Evolutionary conservation across 2,329 filamentous ascomycete genomes (phyloP).

Genomic region (Cadophora sp.): DNA sequence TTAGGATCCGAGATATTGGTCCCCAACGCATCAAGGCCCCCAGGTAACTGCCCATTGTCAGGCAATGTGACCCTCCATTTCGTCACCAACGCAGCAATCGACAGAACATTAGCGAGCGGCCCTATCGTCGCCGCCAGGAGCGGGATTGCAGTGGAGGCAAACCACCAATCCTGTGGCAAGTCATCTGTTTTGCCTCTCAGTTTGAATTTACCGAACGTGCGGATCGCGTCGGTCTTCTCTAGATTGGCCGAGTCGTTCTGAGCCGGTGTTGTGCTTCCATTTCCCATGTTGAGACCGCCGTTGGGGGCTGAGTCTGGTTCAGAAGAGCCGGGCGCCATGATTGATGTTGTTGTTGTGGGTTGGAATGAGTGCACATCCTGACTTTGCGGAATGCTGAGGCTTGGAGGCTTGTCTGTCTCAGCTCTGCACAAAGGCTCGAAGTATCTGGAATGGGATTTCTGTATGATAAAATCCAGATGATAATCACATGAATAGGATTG

Average conservation of each 20-base stretch:
- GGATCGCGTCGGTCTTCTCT: conserved; percentile 30
- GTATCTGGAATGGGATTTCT: not conserved
- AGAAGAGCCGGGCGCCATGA: conserved; percentile 21
- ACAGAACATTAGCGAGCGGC: conserved; percentile 73
- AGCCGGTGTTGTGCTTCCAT: not conserved
- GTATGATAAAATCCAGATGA: too few relatives aligned
- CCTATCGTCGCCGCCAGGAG: conserved; percentile 72
- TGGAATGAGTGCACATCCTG: conserved; percentile 6
- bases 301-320: not conserved
- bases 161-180: conserved; percentile 49
- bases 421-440: not conserved
- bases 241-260: conserved; percentile 19
- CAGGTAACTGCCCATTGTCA: conserved; percentile 51
- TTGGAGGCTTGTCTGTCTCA: not conserved
- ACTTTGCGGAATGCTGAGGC: not conserved
- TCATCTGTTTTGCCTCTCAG: conserved; percentile 45
- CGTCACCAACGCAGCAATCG: conserved; percentile 70
- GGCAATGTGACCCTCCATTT: conserved; percentile 63
- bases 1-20: conserved; percentile 62
- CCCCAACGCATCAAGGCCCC: conserved; percentile 56
- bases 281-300: not conserved
- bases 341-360: conserved; percentile 22
- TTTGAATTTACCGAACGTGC: conserved; percentile 42
- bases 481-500: not conserved
- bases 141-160: conserved; percentile 54